Percentiles rank a stretch among this genome's conserved stretches.
phyloP scores from a whole-genome alignment of 257 asterid species.

The Verbena officinalis region DNA sequence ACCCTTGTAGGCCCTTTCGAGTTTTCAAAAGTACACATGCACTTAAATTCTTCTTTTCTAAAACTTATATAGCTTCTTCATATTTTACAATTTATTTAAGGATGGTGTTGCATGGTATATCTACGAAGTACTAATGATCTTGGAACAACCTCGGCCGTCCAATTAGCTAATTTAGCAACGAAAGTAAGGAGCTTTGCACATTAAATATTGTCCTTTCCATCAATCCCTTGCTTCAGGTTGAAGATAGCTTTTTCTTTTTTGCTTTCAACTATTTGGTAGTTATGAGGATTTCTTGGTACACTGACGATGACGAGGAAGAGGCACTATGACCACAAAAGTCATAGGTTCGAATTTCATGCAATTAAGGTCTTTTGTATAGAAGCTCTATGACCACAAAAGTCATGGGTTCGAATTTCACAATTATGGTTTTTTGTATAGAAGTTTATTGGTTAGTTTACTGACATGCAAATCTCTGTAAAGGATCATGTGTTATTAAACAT shows the following conservation, averaged over 20 bases:
- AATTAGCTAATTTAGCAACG: constrained; percentile 10
- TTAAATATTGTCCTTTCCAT: constrained; percentile 11
- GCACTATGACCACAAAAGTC: too few species aligned
- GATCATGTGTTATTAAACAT: too few species aligned
- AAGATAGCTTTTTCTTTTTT: constrained; percentile 12
- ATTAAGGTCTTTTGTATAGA: too few species aligned
- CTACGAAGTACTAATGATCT: not conserved
- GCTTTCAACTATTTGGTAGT: not conserved
- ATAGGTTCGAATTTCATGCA: too few species aligned
- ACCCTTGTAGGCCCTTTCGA: constrained; percentile 34
- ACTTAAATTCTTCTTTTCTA: constrained; percentile 4
- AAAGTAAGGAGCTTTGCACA: constrained; percentile 9
- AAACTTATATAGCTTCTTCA: constrained; percentile 16
- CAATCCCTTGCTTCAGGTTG: constrained; percentile 31
- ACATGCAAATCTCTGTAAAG: too few species aligned
- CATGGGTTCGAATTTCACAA: too few species aligned
- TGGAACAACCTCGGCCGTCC: constrained; percentile 29
- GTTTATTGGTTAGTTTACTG: too few species aligned
- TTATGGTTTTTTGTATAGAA: too few species aligned
- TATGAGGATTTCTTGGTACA: too few species aligned
- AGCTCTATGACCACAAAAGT: too few species aligned
- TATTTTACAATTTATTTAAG: constrained; percentile 1
- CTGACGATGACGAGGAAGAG: too few species aligned
- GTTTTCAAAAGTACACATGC: constrained; percentile 19
- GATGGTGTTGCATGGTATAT: constrained; percentile 25